Evolutionary conservation across 176 grass and related monocot species (phyloP).

Genomic region (Carex cristatella): DNA sequence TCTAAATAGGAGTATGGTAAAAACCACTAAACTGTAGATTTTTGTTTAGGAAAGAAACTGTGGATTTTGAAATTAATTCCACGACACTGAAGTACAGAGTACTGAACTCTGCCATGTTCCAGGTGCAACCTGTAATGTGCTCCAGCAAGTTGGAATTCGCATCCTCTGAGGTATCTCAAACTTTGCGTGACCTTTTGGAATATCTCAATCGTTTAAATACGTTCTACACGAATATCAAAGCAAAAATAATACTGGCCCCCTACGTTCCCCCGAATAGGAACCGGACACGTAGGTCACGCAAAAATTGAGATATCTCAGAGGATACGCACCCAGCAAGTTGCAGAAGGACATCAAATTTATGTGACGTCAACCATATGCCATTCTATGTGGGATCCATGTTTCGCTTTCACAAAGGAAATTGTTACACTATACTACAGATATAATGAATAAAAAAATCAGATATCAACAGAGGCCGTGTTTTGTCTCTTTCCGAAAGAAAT

Average conservation of each 20-base stretch:
- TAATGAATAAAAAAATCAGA: not conserved
- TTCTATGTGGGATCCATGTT: not conserved
- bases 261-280: too few relatives aligned
- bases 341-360: not conserved
- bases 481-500: not conserved
- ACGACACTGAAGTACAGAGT: not conserved
- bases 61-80: not conserved
- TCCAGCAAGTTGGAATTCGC: not conserved
- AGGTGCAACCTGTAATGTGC: not conserved
- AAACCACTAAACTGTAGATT: too few relatives aligned
- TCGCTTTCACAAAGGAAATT: not conserved
- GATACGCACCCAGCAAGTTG: not conserved
- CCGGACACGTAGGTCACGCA: too few relatives aligned
- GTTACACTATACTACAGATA: not conserved
- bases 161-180: too few relatives aligned
- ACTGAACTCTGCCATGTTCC: not conserved
- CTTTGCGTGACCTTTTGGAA: too few relatives aligned
- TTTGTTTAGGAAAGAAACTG: not conserved
- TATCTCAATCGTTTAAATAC: too few relatives aligned
- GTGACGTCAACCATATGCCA: not conserved
- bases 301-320: too few relatives aligned
- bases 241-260: too few relatives aligned
- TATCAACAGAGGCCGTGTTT: not conserved
- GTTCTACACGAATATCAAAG: too few relatives aligned
- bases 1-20: not conserved